phyloP scores from a whole-genome alignment of 1,139 yeast species.

The Wickerhamomyces sp. region DNA sequence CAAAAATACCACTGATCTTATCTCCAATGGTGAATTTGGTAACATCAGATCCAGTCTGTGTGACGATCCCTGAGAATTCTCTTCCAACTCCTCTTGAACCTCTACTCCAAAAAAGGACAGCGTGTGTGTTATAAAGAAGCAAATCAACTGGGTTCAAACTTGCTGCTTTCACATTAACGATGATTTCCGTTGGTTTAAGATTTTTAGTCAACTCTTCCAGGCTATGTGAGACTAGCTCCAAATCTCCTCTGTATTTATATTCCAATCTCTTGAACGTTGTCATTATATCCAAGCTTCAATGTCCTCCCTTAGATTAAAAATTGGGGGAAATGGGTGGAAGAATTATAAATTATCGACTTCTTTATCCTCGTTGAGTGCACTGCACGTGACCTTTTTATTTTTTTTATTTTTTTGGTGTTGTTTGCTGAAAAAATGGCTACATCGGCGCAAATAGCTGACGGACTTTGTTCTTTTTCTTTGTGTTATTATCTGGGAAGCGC shows the following conservation, averaged over 20 bases:
- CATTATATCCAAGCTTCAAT: neutral
- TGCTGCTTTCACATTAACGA: constrained; percentile 52
- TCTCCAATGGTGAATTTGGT: constrained; percentile 60
- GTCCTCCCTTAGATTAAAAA: no score
- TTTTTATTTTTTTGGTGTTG: no score
- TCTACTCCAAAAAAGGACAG: constrained; percentile 8
- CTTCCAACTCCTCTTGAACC: constrained; percentile 40
- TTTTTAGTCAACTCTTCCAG: constrained; percentile 1
- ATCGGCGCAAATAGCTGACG: no score
- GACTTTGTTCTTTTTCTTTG: no score
- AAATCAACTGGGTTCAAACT: constrained; percentile 75
- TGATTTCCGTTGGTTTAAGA: constrained; percentile 11
- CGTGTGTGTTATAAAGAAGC: constrained; percentile 12
- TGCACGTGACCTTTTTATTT: no score
- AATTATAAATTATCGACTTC: no score
- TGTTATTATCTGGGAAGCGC: no score
- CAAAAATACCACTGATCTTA: constrained; percentile 18
- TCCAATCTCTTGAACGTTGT: constrained; percentile 4
- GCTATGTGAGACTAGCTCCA: constrained; percentile 1
- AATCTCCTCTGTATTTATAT: constrained; percentile 1
- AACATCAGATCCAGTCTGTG: constrained; percentile 60
- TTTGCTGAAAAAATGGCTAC: no score
- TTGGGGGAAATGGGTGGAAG: no score
- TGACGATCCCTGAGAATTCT: constrained; percentile 77
- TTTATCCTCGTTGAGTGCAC: no score